These are phyloP conservation scores for Exutisphaerella laricina DNA, from an alignment of 2,329 filamentous ascomycete species.

Conservation along the genomic window DNA sequence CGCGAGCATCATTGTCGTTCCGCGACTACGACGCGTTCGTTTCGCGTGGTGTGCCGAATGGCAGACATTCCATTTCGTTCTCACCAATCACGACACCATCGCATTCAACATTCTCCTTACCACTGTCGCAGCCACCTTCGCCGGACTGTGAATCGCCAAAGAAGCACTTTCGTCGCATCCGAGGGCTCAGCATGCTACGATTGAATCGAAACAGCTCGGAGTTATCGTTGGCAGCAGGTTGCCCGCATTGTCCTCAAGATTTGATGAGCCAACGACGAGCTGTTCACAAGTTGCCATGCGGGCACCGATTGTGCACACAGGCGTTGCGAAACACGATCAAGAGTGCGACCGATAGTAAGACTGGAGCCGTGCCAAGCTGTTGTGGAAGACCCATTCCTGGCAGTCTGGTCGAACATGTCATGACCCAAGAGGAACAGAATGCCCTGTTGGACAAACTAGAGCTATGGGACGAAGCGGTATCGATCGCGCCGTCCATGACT, in stretches of 20 bases:
- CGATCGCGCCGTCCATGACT: constrained; percentile 12
- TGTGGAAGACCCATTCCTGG: constrained; percentile 39
- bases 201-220: constrained; percentile 26
- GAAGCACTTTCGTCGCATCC: constrained; percentile 31
- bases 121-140: constrained; percentile 24
- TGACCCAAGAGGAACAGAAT: constrained; percentile 36
- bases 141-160: constrained; percentile 26
- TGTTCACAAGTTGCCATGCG: constrained; percentile 32
- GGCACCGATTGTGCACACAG: constrained; percentile 32
- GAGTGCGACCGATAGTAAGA: constrained; percentile 29
- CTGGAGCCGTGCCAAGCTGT: constrained; percentile 36
- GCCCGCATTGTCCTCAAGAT: constrained; percentile 32
- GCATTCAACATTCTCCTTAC: constrained; percentile 30
- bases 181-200: constrained; percentile 31
- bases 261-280: constrained; percentile 23
- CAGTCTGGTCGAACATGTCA: constrained; percentile 34
- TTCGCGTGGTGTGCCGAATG: constrained; percentile 22
- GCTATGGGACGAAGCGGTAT: constrained; percentile 30
- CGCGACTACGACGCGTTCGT: constrained; percentile 34
- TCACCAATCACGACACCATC: constrained; percentile 29
- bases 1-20: constrained; percentile 28
- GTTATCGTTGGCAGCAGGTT: constrained; percentile 22
- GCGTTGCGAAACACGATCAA: constrained; percentile 34
- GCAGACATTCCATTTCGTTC: constrained; percentile 27
- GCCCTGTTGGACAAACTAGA: constrained; percentile 31